These are phyloP conservation scores for Trypanosoma scelopori DNA, from an alignment of 208 protist genomes.

Conservation along the genomic window DNA sequence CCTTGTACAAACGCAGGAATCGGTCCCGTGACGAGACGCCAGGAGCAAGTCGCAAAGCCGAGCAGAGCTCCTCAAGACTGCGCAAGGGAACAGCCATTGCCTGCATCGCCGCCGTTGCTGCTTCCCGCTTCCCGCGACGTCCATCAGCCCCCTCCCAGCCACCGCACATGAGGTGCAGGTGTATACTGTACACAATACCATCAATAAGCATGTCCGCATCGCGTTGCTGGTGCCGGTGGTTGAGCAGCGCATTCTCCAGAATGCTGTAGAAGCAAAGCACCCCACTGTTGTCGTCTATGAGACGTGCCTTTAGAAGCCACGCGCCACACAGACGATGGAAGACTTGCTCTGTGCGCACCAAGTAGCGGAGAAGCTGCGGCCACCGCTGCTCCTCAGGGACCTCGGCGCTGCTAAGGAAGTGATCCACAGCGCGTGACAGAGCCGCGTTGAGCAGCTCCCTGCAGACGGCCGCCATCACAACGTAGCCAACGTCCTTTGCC, in stretches of 20 bases:
- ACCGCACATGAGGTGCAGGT: slow-evolving; percentile 11
- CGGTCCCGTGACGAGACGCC: slow-evolving; percentile 30
- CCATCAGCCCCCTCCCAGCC: neutral
- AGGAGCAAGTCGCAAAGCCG: slow-evolving; percentile 36
- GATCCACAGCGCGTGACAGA: neutral
- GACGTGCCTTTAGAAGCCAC: neutral
- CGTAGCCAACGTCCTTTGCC: slow-evolving; percentile 11
- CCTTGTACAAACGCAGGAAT: slow-evolving; percentile 37
- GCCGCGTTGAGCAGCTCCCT: slow-evolving; percentile 3
- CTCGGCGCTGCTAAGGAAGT: slow-evolving; percentile 6
- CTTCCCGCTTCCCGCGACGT: neutral
- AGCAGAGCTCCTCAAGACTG: slow-evolving; percentile 33
- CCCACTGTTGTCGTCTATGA: neutral
- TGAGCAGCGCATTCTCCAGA: neutral
- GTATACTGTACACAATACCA: slow-evolving; percentile 9
- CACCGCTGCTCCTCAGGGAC: slow-evolving; percentile 2
- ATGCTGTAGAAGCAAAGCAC: slow-evolving; percentile 18
- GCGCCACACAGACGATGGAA: slow-evolving; percentile 10
- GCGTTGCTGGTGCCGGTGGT: neutral
- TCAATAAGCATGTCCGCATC: slow-evolving; percentile 14
- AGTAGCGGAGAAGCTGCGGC: slow-evolving; percentile 11
- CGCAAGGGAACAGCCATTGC: neutral
- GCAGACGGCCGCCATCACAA: slow-evolving; percentile 8
- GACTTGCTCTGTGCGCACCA: slow-evolving; percentile 10
- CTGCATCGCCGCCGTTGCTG: neutral